phyloP scores from a whole-genome alignment of 225 moss, liverwort and hornwort genomes.

The Sphagnum tenellum region DNA sequence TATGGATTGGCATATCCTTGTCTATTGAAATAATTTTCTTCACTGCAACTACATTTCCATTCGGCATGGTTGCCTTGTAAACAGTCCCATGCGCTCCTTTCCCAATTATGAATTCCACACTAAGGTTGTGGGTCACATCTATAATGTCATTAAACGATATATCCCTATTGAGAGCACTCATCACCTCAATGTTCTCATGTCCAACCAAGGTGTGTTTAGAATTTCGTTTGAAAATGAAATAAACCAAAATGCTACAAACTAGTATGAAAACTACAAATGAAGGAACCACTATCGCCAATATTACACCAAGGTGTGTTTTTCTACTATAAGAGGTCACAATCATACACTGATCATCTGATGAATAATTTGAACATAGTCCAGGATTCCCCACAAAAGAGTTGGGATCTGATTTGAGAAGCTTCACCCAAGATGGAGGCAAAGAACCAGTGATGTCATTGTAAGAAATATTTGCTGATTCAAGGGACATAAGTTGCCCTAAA shows the following conservation, averaged over 20 bases:
- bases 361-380: constrained; percentile 37
- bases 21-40: background rate
- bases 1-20: constrained; percentile 1
- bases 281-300: constrained; percentile 32
- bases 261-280: constrained; percentile 20
- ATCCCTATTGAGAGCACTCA: constrained; percentile 13
- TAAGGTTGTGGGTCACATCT: constrained; percentile 8
- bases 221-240: constrained; percentile 19
- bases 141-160: constrained; percentile 9
- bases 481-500: constrained; percentile 27
- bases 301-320: constrained; percentile 10
- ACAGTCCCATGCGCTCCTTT: constrained; percentile 8
- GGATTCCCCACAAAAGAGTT: constrained; percentile 40
- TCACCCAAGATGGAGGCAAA: constrained; percentile 33
- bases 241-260: constrained; percentile 12
- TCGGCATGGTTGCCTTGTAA: background rate
- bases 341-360: background rate
- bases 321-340: no score
- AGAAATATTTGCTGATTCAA: constrained; percentile 38
- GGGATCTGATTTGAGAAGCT: constrained; percentile 16
- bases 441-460: constrained; percentile 33
- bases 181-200: constrained; percentile 28
- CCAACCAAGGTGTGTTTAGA: constrained; percentile 16
- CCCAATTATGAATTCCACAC: constrained; percentile 3
- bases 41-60: background rate